Conservation (phyloP, 768 basidiomycete genomes). For the Lactarius pseudohatsudake region DNA sequence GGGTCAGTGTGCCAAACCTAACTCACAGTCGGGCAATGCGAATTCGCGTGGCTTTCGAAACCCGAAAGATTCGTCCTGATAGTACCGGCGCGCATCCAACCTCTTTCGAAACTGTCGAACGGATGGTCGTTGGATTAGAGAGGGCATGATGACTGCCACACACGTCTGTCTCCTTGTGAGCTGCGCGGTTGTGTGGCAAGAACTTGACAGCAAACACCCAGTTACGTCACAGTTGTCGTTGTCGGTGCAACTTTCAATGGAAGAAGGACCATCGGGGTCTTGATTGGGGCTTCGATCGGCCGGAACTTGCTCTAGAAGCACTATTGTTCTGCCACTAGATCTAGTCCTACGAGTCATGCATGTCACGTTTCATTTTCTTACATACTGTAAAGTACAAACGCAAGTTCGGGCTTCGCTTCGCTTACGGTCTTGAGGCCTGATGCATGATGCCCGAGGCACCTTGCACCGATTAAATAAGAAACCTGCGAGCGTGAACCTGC, state of each 20-base stretch:
- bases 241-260: neutral
- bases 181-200: neutral
- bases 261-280: too few species aligned
- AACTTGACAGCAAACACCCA: neutral
- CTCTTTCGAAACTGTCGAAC: conserved; percentile 5
- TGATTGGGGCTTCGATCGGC: too few species aligned
- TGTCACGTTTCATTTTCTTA: too few species aligned
- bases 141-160: conserved; percentile 1
- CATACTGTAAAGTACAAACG: too few species aligned
- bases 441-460: too few species aligned
- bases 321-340: too few species aligned
- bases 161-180: neutral
- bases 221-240: neutral
- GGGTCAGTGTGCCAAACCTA: neutral
- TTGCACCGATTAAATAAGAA: too few species aligned
- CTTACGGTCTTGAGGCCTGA: too few species aligned
- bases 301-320: too few species aligned
- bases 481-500: too few species aligned
- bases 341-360: too few species aligned
- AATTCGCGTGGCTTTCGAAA: conserved; percentile 66
- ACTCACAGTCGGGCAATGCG: conserved; percentile 69
- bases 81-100: conserved; percentile 35
- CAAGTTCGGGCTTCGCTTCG: too few species aligned
- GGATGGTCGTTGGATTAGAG: neutral
- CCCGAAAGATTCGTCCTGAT: conserved; percentile 82